Base-by-base conservation (phyloP, 2,329 filamentous ascomycete genomes). In the Chalaropsis thielavioides region DNA sequence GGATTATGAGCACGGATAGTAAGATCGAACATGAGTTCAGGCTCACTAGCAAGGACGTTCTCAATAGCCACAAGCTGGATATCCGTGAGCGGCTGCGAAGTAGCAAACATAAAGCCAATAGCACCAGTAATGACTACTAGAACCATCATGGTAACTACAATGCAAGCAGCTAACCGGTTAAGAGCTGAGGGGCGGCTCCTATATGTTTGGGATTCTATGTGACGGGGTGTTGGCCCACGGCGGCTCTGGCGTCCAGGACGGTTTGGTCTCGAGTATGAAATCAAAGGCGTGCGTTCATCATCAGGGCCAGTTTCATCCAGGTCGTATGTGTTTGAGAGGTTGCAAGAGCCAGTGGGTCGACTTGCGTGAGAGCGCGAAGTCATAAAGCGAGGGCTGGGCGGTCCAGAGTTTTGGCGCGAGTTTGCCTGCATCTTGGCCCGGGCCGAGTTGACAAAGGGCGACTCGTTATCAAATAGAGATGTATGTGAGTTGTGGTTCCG, bases 1-100 rank as follows among this genome's bases (percentile, higher is more conserved):
- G 92, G 92, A 72, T 99, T 99, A 70, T 92, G 81, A 0, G 92
- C 94, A 69, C 84, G 84, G 67, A 99, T 90, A 22, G 89, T 84
- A 61, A 99, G 77, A 74, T 99, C 92, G 71, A 97, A 83, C 84
- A 99, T 96, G 51, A 99, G 81, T 73, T 97, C 92, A 73, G 96
- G 90, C 74, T 96, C 90, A 70, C 90, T 96, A 1, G 92, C 92
- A 61, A 97, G 82, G 27, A 99, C 90, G 69, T 96, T 95, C 70
- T 88, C 84, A 69, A 99, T 90, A 68, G 87, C 86, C 64, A 87
- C 79, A 56, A 97, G 83, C 68, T 87, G 80, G 66, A 97, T 88
- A 68, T 89, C 84, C 31, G 84, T 82, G 60, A 99, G 81, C 6
- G 92, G 89, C 72, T 95, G 91, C 38, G 92, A 95, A 22, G 92